These are phyloP conservation scores for Berberis thunbergii DNA, from an alignment of 164 flowering plant species.

Conservation along the genomic window DNA sequence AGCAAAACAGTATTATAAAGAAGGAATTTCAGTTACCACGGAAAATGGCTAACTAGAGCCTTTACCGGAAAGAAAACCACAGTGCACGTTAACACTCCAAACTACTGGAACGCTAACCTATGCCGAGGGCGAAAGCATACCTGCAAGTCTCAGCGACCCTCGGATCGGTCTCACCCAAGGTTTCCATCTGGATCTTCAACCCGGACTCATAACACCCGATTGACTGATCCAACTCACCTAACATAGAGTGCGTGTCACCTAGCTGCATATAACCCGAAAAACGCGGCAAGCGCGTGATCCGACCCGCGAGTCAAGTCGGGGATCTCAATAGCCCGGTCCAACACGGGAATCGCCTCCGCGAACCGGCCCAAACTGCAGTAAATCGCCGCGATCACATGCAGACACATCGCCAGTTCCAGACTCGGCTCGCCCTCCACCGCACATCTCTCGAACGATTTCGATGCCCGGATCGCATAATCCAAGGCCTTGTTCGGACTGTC, in stretches of 20 bases:
- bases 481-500: constrained; percentile 81
- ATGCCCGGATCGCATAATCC: constrained; percentile 85
- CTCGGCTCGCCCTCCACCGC: constrained; percentile 64
- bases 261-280: constrained; percentile 96
- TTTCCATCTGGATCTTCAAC: constrained; percentile 71
- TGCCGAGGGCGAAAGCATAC: constrained; percentile 19
- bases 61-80: no score
- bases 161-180: constrained; percentile 86
- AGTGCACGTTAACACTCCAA: no score
- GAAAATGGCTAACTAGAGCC: no score
- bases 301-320: constrained; percentile 57
- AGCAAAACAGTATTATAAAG: no score
- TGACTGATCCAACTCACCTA: constrained; percentile 76
- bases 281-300: constrained; percentile 88
- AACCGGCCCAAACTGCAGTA: constrained; percentile 84
- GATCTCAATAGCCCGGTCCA: constrained; percentile 74
- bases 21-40: no score
- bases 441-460: constrained; percentile 82
- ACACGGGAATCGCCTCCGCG: constrained; percentile 87
- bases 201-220: constrained; percentile 70
- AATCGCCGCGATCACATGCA: constrained; percentile 93
- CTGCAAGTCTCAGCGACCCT: constrained; percentile 98
- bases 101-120: background rate
- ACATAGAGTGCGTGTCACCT: constrained; percentile 93
- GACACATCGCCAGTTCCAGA: constrained; percentile 84